Conservation (phyloP, 768 basidiomycete genomes). For the Mycena galericulata region DNA sequence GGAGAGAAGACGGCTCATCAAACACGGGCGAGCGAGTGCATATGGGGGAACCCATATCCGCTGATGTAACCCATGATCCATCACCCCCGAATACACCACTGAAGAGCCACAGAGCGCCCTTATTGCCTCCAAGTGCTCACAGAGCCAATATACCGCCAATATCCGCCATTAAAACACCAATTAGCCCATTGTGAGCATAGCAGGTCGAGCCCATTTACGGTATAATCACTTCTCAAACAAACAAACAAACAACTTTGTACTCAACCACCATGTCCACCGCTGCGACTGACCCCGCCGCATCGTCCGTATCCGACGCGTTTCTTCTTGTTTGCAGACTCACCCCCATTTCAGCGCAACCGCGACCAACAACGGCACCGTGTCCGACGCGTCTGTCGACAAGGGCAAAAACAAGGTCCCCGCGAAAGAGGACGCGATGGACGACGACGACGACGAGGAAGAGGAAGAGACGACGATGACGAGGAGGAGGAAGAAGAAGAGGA, state of each 20-base stretch:
- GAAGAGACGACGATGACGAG: conserved; percentile 62
- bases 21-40: too few relatives aligned
- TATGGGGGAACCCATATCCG: too few relatives aligned
- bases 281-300: conserved; percentile 54
- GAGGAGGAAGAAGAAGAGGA: conserved; percentile 63
- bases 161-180: too few relatives aligned
- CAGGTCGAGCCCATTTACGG: too few relatives aligned
- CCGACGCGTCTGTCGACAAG: conserved; percentile 56
- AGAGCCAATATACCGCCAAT: too few relatives aligned
- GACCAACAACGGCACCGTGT: conserved; percentile 48
- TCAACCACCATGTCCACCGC: conserved; percentile 59
- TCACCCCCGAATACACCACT: too few relatives aligned
- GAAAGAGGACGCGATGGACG: conserved; percentile 58
- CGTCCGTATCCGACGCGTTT: conserved; percentile 52
- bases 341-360: conserved; percentile 41
- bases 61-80: too few relatives aligned
- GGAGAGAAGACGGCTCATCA: conserved; percentile 21
- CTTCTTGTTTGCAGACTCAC: not conserved
- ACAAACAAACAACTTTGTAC: conserved; percentile 36
- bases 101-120: too few relatives aligned
- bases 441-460: conserved; percentile 58
- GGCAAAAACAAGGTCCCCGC: conserved; percentile 64
- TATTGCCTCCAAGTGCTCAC: too few relatives aligned
- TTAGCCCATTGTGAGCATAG: too few relatives aligned
- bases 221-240: too few relatives aligned